Evolutionary conservation across 2,329 filamentous ascomycete species (phyloP).

Genomic region (Hypoxylon sp.): DNA sequence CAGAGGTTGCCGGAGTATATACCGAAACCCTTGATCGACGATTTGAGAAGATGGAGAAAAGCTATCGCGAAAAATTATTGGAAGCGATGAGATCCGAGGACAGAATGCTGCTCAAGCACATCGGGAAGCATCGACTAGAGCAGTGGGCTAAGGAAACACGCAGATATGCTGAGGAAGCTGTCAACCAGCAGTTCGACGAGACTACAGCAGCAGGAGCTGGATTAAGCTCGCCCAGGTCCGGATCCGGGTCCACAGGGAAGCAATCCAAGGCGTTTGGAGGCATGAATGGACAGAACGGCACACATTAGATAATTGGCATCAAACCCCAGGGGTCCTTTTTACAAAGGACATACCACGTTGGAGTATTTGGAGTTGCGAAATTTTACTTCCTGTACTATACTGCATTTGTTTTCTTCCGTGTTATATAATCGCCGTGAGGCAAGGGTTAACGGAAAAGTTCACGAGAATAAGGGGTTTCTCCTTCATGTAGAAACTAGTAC

Average conservation of each 20-base stretch:
- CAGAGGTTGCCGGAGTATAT: conserved; percentile 66
- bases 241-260: conserved; percentile 8
- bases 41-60: conserved; percentile 67
- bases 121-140: conserved; percentile 74
- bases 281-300: conserved; percentile 41
- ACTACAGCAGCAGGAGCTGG: conserved; percentile 38
- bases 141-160: conserved; percentile 65
- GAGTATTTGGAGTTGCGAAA: conserved; percentile 34
- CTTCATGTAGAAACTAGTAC: not conserved
- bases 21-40: conserved; percentile 68
- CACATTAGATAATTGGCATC: conserved; percentile 34
- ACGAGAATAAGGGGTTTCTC: conserved; percentile 19
- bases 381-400: conserved; percentile 37
- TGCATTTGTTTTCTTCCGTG: conserved; percentile 18
- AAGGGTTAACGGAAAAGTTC: conserved; percentile 34
- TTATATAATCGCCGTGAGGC: conserved; percentile 41
- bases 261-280: conserved; percentile 31
- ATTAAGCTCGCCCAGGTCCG: conserved; percentile 22
- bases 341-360: conserved; percentile 30
- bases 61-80: conserved; percentile 71
- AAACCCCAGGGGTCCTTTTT: conserved; percentile 6
- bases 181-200: conserved; percentile 43
- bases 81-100: conserved; percentile 80
- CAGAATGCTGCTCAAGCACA: conserved; percentile 66
- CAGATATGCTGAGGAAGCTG: conserved; percentile 43